These are phyloP conservation scores for Termitomyces sp. DNA, from an alignment of 768 basidiomycete species.

Conservation along the genomic window DNA sequence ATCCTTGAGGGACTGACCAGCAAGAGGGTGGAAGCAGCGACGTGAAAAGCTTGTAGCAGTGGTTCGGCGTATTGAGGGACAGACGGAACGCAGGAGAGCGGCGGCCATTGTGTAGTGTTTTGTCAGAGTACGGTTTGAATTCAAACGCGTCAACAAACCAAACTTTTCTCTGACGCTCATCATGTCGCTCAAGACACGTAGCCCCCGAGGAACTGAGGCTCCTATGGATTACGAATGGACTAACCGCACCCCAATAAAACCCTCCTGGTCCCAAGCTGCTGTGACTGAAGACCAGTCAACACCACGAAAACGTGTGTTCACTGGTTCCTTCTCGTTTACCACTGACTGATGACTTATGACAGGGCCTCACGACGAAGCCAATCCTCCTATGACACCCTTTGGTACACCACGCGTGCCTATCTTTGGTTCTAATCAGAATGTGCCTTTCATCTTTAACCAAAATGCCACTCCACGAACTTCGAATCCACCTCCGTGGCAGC, in stretches of 20 bases:
- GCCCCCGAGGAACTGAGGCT: conserved; percentile 46
- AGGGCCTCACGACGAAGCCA: conserved; percentile 36
- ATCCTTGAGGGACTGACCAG: conserved; percentile 31
- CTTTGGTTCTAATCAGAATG: conserved; percentile 60
- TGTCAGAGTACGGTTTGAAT: conserved; percentile 7
- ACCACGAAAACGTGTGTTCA: conserved; percentile 61
- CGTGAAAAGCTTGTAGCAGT: conserved; percentile 14
- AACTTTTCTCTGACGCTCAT: conserved; percentile 11
- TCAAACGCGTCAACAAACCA: conserved; percentile 32
- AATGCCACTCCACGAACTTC: conserved; percentile 33
- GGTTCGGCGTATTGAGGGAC: conserved; percentile 14
- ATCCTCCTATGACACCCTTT: conserved; percentile 37
- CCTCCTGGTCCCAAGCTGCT: conserved; percentile 45
- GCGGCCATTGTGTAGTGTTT: conserved; percentile 18
- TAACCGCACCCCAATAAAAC: conserved; percentile 49
- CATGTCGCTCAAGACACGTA: conserved; percentile 45
- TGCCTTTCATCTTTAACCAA: conserved; percentile 66
- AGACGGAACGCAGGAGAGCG: conserved; percentile 17
- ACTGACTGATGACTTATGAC: conserved; percentile 7
- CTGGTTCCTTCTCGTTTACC: neutral
- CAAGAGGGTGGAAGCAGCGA: conserved; percentile 51
- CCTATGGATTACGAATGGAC: conserved; percentile 92
- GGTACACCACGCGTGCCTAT: conserved; percentile 35
- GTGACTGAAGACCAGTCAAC: conserved; percentile 39
- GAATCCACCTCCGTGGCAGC: conserved; percentile 59